A percentile compares a stretch with the other conserved stretches of the same genome.
phyloP scores from a whole-genome alignment of 2,329 filamentous ascomycete species.

The Fusarium multiceps region DNA sequence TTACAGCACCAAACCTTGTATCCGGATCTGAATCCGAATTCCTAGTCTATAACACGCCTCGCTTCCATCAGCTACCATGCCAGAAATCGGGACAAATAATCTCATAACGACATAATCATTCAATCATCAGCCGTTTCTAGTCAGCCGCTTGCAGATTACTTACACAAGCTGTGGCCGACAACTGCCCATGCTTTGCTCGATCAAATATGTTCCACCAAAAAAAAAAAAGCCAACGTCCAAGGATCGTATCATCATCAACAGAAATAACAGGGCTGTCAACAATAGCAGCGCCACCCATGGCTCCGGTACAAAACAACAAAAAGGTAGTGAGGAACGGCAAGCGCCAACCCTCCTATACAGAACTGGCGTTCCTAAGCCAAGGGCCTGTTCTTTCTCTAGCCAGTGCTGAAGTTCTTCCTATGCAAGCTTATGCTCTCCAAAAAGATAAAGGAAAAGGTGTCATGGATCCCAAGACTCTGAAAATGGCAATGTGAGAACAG shows the following conservation, averaged over 20 bases:
- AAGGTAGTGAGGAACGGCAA: slow-evolving; percentile 34
- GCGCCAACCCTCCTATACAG: slow-evolving; percentile 34
- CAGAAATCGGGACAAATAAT: slow-evolving; percentile 33
- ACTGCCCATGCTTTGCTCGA: slow-evolving; percentile 42
- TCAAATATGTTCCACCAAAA: slow-evolving; percentile 42
- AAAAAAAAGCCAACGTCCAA: slow-evolving; percentile 38
- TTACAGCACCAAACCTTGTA: not conserved
- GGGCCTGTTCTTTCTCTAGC: slow-evolving; percentile 43
- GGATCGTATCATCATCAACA: slow-evolving; percentile 38
- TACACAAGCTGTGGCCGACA: slow-evolving; percentile 41
- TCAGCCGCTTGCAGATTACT: slow-evolving; percentile 44
- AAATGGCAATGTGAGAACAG: slow-evolving; percentile 24
- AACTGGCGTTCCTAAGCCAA: slow-evolving; percentile 24
- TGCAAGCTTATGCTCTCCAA: slow-evolving; percentile 41
- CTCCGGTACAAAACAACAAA: slow-evolving; percentile 24
- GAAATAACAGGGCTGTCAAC: slow-evolving; percentile 20
- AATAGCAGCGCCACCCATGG: slow-evolving; percentile 27
- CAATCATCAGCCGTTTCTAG: slow-evolving; percentile 47
- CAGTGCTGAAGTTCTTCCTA: slow-evolving; percentile 43
- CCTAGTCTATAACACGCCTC: slow-evolving; percentile 30
- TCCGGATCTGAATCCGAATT: slow-evolving; percentile 18
- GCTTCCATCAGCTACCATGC: slow-evolving; percentile 16
- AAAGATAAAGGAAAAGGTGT: slow-evolving; percentile 34
- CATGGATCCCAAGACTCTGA: slow-evolving; percentile 4
- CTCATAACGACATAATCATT: slow-evolving; percentile 48